These are phyloP conservation scores for Acidiella bohemica DNA, from an alignment of 495 filamentous ascomycete genomes.

Conservation along the genomic window DNA sequence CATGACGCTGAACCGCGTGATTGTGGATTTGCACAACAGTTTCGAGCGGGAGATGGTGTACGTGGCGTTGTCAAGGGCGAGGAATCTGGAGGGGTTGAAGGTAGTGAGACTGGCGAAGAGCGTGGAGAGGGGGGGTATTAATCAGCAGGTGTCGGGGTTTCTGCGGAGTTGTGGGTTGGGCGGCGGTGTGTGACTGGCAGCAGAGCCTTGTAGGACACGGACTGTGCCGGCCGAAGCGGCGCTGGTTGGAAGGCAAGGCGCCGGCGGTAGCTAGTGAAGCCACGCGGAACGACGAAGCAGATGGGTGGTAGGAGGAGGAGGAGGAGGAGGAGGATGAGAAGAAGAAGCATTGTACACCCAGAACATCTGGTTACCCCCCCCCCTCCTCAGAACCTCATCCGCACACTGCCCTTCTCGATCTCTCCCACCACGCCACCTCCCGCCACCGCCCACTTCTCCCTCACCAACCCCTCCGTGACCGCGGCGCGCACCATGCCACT, in stretches of 20 bases:
- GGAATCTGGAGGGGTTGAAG: slow-evolving; percentile 27
- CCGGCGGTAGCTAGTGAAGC: too few species aligned
- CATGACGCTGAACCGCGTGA: slow-evolving; percentile 30
- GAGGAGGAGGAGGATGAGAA: too few species aligned
- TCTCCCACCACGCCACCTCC: slow-evolving; percentile 75
- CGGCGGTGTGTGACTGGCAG: slow-evolving; percentile 1
- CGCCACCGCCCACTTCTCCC: slow-evolving; percentile 73
- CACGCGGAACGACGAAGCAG: too few species aligned
- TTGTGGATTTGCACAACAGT: slow-evolving; percentile 24
- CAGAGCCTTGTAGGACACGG: too few species aligned
- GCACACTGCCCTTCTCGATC: slow-evolving; percentile 32
- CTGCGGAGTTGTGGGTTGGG: not conserved
- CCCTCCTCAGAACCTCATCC: slow-evolving; percentile 19
- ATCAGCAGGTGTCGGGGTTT: slow-evolving; percentile 15
- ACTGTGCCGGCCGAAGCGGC: too few species aligned
- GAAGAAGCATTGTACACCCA: too few species aligned
- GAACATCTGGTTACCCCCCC: too few species aligned
- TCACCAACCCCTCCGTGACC: slow-evolving; percentile 59
- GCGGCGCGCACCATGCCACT: slow-evolving; percentile 63
- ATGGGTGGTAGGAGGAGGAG: too few species aligned
- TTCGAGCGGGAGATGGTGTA: slow-evolving; percentile 35
- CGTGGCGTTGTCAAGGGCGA: slow-evolving; percentile 32
- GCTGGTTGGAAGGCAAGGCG: too few species aligned
- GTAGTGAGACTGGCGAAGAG: slow-evolving; percentile 14
- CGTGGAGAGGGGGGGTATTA: not conserved